phyloP scores from a whole-genome alignment of 345 rosid genomes.

The Raphanus raphanistrum region DNA sequence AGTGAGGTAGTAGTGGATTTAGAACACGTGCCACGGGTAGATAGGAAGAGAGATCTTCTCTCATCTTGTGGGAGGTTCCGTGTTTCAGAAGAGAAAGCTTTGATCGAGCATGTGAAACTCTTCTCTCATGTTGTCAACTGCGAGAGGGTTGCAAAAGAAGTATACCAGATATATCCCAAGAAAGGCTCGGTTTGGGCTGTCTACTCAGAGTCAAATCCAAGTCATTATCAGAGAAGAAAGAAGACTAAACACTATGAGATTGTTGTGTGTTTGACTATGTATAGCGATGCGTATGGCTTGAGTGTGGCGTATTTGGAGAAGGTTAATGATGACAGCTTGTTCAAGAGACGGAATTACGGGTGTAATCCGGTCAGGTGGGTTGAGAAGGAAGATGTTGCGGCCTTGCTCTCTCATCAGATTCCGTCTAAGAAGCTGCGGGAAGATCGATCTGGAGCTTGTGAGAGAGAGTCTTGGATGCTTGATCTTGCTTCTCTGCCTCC shows the following conservation, averaged over 20 bases:
- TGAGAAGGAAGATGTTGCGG: slow-evolving; percentile 49
- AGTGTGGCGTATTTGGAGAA: slow-evolving; percentile 83
- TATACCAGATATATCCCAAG: slow-evolving; percentile 74
- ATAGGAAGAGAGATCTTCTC: too few species aligned
- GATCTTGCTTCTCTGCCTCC: slow-evolving; percentile 77
- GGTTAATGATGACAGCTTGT: slow-evolving; percentile 72
- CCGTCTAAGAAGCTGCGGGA: slow-evolving; percentile 70
- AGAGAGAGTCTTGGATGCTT: slow-evolving; percentile 78
- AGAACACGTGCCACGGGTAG: too few species aligned
- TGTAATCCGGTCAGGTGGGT: slow-evolving; percentile 63
- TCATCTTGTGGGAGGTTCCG: slow-evolving; percentile 69
- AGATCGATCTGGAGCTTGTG: slow-evolving; percentile 44
- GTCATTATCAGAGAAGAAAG: slow-evolving; percentile 43
- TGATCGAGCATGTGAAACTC: slow-evolving; percentile 47
- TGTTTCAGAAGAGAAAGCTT: slow-evolving; percentile 46
- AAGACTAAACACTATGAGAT: slow-evolving; percentile 47
- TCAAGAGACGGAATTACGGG: slow-evolving; percentile 70
- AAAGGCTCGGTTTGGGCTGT: slow-evolving; percentile 94
- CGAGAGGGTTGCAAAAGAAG: slow-evolving; percentile 76
- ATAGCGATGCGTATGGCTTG: slow-evolving; percentile 67
- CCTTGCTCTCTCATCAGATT: slow-evolving; percentile 78
- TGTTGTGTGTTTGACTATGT: slow-evolving; percentile 61
- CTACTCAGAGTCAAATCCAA: slow-evolving; percentile 41
- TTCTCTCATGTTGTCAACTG: slow-evolving; percentile 73
- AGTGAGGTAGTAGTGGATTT: slow-evolving; percentile 4